Conservation (phyloP, 1,139 yeast genomes). For the Taphrina populina region DNA sequence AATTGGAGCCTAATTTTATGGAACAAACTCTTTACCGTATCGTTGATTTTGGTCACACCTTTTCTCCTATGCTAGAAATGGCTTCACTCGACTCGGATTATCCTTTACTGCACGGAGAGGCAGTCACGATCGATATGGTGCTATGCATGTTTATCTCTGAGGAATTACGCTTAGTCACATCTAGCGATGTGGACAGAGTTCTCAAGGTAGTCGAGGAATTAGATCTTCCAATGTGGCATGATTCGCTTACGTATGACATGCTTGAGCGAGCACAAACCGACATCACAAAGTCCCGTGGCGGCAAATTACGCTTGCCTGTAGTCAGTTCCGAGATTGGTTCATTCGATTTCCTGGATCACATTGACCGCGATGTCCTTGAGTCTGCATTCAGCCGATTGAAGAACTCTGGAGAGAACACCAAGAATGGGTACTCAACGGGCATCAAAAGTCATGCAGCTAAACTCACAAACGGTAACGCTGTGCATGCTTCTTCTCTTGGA, state of each 20-base stretch:
- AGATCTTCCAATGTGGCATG: conserved; percentile 29
- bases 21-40: conserved; percentile 32
- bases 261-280: conserved; percentile 20
- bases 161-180: conserved; percentile 14
- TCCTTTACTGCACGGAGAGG: conserved; percentile 33
- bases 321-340: conserved; percentile 26
- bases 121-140: conserved; percentile 32
- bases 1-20: conserved; percentile 30
- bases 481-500: too few species aligned
- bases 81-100: conserved; percentile 27
- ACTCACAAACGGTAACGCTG: too few species aligned
- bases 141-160: conserved; percentile 31
- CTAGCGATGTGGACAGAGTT: conserved; percentile 23
- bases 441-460: conserved; percentile 10
- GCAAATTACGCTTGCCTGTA: conserved; percentile 27
- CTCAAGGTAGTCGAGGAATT: conserved; percentile 26
- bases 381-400: conserved; percentile 22
- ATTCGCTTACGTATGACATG: conserved; percentile 22
- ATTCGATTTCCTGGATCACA: conserved; percentile 22
- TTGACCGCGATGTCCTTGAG: conserved; percentile 15
- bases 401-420: conserved; percentile 10
- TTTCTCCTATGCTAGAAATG: conserved; percentile 31
- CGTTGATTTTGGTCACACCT: conserved; percentile 33
- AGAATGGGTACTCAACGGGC: conserved; percentile 14
- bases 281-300: conserved; percentile 27